These are phyloP conservation scores for Stylonectria norvegica DNA, from an alignment of 2,329 filamentous ascomycete genomes.

Conservation along the genomic window DNA sequence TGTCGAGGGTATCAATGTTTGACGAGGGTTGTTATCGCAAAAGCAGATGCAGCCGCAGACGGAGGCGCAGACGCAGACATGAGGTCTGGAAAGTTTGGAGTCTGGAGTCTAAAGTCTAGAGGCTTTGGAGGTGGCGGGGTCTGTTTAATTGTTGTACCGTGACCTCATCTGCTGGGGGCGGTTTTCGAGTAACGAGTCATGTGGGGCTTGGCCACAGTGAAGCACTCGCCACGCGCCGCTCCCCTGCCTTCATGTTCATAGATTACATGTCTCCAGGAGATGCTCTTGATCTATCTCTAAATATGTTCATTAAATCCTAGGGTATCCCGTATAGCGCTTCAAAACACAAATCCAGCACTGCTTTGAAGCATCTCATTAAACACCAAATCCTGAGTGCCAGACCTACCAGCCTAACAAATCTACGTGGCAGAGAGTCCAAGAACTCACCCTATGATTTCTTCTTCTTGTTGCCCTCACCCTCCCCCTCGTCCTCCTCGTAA, in stretches of 20 bases:
- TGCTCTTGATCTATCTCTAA: conserved; percentile 12
- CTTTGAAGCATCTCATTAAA: conserved; percentile 19
- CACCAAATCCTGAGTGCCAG: conserved; percentile 16
- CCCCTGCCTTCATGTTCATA: too few relatives aligned
- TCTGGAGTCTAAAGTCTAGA: too few relatives aligned
- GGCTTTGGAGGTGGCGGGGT: conserved; percentile 26
- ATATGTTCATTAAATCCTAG: conserved; percentile 11
- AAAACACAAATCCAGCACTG: conserved; percentile 14
- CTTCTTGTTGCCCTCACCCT: conserved; percentile 13
- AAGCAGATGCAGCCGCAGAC: too few relatives aligned
- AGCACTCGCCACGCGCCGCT: conserved; percentile 9
- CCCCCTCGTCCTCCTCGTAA: conserved; percentile 68
- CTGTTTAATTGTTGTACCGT: conserved; percentile 19
- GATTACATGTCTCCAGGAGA: conserved; percentile 2
- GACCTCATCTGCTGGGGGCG: conserved; percentile 22
- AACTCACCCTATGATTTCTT: conserved; percentile 14
- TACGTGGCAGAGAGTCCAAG: conserved; percentile 7
- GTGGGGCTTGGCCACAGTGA: conserved; percentile 13
- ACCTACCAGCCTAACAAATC: conserved; percentile 5
- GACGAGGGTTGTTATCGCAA: too few relatives aligned
- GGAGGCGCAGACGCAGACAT: too few relatives aligned
- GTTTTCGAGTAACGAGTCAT: conserved; percentile 1
- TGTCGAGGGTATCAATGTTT: conserved; percentile 7
- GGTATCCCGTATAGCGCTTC: conserved; percentile 21
- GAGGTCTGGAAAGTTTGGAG: too few relatives aligned